phyloP scores from a whole-genome alignment of 768 basidiomycete species.

The Tylopilus sp. region DNA sequence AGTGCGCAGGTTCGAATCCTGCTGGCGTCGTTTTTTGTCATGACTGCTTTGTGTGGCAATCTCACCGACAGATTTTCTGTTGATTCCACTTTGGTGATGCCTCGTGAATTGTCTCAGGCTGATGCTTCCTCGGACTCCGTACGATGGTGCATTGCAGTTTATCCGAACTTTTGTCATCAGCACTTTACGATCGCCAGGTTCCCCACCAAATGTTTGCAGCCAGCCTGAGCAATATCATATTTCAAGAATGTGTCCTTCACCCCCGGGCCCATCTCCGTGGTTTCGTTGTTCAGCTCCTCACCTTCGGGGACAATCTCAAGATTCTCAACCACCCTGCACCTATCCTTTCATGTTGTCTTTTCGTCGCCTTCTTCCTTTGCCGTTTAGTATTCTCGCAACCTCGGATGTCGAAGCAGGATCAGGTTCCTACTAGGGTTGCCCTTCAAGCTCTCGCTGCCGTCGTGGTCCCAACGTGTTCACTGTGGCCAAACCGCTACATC shows the following conservation, averaged over 20 bases:
- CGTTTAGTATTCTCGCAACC: slow-evolving; percentile 6
- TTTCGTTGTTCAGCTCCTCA: neutral
- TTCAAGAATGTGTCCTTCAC: neutral
- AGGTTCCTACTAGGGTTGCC: slow-evolving; percentile 14
- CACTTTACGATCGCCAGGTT: too few species aligned
- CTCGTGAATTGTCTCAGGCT: too few species aligned
- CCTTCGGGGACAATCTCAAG: neutral
- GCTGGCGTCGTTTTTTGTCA: slow-evolving; percentile 39
- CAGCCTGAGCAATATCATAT: too few species aligned
- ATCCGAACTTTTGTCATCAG: too few species aligned
- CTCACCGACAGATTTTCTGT: too few species aligned
- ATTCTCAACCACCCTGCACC: neutral
- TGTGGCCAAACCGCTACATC: slow-evolving; percentile 42
- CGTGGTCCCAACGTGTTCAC: slow-evolving; percentile 42
- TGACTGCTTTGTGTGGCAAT: too few species aligned
- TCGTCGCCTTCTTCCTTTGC: slow-evolving; percentile 8
- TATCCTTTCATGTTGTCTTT: slow-evolving; percentile 4
- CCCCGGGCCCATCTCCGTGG: neutral
- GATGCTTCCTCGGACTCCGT: too few species aligned
- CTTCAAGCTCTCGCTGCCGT: slow-evolving; percentile 40
- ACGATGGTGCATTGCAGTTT: too few species aligned
- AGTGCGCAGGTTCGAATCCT: slow-evolving; percentile 42
- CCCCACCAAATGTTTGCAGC: slow-evolving; percentile 9
- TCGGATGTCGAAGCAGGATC: slow-evolving; percentile 5
- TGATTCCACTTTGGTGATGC: too few species aligned